Conservation (phyloP, 225 moss, liverwort and hornwort species). For the Ulota crispa region DNA sequence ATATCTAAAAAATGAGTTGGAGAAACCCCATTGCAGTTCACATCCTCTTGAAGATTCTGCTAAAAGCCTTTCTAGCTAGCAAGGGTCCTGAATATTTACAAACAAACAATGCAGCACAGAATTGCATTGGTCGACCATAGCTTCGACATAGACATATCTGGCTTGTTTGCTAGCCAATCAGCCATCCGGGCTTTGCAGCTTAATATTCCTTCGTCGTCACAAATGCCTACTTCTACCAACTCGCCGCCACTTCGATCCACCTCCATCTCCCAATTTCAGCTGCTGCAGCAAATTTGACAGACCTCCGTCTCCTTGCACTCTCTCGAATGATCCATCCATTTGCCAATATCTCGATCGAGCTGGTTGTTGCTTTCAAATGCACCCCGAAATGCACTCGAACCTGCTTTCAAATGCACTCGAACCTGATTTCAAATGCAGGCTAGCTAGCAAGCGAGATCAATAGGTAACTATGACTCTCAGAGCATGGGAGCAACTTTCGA, state of each 20-base stretch:
- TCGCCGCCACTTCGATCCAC: constrained; percentile 30
- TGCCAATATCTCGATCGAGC: not conserved
- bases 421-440: not conserved
- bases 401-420: not conserved
- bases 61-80: not conserved
- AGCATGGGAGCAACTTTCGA: not conserved
- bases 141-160: not conserved
- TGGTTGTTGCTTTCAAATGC: not conserved
- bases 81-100: not conserved
- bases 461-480: not conserved
- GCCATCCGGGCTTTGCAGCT: not conserved
- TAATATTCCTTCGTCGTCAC: not conserved
- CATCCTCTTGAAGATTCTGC: not conserved
- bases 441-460: not conserved
- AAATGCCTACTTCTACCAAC: not conserved
- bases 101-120: not conserved
- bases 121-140: not conserved
- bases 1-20: too few relatives aligned
- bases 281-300: not conserved
- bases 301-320: constrained; percentile 1
- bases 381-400: too few relatives aligned
- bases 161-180: not conserved
- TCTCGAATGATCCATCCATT: not conserved
- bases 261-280: constrained; percentile 22
- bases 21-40: not conserved